Percentiles rank a stretch among this genome's conserved stretches.
phyloP scores from a whole-genome alignment of 2,329 filamentous ascomycete genomes.

The Apiospora hydei region DNA sequence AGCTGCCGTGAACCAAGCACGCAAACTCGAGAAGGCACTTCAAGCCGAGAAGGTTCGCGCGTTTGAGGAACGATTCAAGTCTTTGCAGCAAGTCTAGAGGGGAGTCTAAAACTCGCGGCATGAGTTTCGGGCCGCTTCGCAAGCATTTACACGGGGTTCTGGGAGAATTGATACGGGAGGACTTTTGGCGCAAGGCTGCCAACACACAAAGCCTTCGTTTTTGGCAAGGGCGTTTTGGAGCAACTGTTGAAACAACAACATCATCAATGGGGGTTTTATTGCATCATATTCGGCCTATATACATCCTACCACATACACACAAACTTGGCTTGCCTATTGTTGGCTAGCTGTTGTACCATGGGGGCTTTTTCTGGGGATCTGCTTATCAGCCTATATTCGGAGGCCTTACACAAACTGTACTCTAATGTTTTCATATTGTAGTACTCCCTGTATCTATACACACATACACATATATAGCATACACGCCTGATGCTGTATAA shows the following conservation, averaged over 20 bases:
- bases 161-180: no score
- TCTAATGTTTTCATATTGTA: slow-evolving; percentile 21
- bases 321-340: slow-evolving; percentile 2
- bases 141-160: slow-evolving; percentile 14
- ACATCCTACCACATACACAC: not conserved
- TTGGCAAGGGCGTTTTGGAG: slow-evolving; percentile 7
- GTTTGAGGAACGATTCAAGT: slow-evolving; percentile 51
- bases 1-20: slow-evolving; percentile 75
- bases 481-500: not conserved
- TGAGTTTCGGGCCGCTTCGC: slow-evolving; percentile 12
- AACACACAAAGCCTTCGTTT: not conserved
- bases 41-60: slow-evolving; percentile 68
- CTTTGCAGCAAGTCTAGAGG: slow-evolving; percentile 30
- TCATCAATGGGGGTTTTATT: not conserved
- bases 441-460: slow-evolving; percentile 6
- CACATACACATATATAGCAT: not conserved
- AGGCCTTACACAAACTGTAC: slow-evolving; percentile 5
- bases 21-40: slow-evolving; percentile 72
- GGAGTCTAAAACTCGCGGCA: not conserved
- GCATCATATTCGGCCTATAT: not conserved
- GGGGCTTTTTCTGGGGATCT: not conserved
- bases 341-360: not conserved
- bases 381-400: slow-evolving; percentile 9
- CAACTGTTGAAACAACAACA: slow-evolving; percentile 9
- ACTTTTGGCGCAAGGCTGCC: not conserved